A percentile compares a stretch with the other conserved stretches of the same genome.
phyloP scores from a whole-genome alignment of 352 stramenopile genomes.

The Globisporangium yorkense region DNA sequence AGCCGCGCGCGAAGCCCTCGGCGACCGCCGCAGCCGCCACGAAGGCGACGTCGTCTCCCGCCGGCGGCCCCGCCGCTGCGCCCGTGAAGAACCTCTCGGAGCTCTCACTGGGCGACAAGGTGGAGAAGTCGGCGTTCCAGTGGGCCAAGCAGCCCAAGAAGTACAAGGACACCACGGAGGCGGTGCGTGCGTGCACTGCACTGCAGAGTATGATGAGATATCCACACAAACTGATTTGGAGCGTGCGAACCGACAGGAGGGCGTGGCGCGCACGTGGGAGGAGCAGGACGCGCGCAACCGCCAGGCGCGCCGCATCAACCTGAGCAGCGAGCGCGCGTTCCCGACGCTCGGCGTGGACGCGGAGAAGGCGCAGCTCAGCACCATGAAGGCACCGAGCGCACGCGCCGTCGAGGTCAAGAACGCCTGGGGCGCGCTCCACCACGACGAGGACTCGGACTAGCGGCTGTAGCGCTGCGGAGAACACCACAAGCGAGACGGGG shows the following conservation, averaged over 20 bases:
- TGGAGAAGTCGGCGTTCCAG: conserved; percentile 54
- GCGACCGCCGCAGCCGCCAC: too few relatives aligned
- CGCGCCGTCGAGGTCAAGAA: conserved; percentile 74
- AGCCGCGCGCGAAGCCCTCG: conserved; percentile 5
- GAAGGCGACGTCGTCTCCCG: conserved; percentile 16
- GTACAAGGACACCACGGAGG: conserved; percentile 58
- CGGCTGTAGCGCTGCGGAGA: too few relatives aligned
- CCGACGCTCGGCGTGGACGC: conserved; percentile 60
- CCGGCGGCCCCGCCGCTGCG: conserved; percentile 8
- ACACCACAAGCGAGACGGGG: too few relatives aligned
- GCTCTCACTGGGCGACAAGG: conserved; percentile 47
- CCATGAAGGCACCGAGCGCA: conserved; percentile 53
- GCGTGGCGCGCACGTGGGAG: conserved; percentile 56
- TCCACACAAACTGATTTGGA: background rate
- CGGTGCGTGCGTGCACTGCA: conserved; percentile 13
- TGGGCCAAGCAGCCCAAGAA: conserved; percentile 86
- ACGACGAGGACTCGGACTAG: conserved; percentile 59
- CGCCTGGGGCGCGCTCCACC: conserved; percentile 56
- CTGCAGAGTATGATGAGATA: background rate
- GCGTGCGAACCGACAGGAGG: conserved; percentile 19
- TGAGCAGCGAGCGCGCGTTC: conserved; percentile 74
- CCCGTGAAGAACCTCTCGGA: conserved; percentile 56
- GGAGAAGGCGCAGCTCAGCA: conserved; percentile 41
- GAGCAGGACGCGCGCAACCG: conserved; percentile 74
- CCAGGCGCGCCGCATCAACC: conserved; percentile 44